Conservation (phyloP, 2,329 filamentous ascomycete genomes). For the Xylaria hypoxylon region DNA sequence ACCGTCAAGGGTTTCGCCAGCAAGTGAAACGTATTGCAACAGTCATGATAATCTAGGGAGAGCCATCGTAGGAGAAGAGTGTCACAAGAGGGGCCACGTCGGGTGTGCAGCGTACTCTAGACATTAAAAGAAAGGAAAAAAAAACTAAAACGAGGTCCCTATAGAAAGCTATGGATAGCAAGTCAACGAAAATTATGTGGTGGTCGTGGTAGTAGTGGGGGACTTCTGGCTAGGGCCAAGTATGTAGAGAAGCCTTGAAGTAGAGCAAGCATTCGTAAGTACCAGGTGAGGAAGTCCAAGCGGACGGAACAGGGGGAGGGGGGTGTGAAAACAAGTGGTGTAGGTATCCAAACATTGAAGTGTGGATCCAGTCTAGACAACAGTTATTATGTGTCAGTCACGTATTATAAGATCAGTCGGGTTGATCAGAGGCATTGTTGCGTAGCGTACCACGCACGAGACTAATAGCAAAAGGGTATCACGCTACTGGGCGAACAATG, state of each 20-base stretch:
- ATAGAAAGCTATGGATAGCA: constrained; percentile 46
- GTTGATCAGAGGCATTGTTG: constrained; percentile 45
- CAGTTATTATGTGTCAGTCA: constrained; percentile 50
- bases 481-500: constrained; percentile 41
- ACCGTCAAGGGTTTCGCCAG: constrained; percentile 53
- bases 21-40: constrained; percentile 53
- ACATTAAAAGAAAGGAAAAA: constrained; percentile 49
- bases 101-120: constrained; percentile 52
- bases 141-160: constrained; percentile 46
- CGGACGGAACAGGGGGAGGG: constrained; percentile 38
- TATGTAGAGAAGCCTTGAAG: constrained; percentile 41
- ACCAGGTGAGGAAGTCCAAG: constrained; percentile 40
- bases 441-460: constrained; percentile 48
- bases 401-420: constrained; percentile 49
- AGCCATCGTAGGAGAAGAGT: constrained; percentile 50
- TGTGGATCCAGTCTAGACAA: constrained; percentile 49
- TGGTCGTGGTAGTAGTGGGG: constrained; percentile 48
- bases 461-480: constrained; percentile 43
- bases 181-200: constrained; percentile 43
- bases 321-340: constrained; percentile 43
- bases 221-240: constrained; percentile 46
- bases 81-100: constrained; percentile 53
- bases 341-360: constrained; percentile 47
- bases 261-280: constrained; percentile 44
- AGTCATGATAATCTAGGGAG: constrained; percentile 54